These are phyloP conservation scores for Alternaria ventricosa DNA, from an alignment of 2,329 filamentous ascomycete species.

Conservation along the genomic window DNA sequence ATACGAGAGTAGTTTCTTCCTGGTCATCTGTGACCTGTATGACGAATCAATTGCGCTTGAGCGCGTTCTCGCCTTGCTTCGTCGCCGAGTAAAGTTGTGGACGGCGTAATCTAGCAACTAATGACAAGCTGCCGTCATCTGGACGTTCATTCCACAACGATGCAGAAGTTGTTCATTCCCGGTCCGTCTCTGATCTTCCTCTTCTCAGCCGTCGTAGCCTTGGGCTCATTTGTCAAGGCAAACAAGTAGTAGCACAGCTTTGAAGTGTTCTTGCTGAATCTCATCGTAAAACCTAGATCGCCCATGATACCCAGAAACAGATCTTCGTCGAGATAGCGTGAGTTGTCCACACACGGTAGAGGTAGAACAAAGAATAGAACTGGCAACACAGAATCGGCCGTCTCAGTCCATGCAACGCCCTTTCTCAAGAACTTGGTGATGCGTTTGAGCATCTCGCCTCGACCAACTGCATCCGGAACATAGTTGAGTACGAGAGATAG, in stretches of 20 bases:
- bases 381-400: constrained; percentile 52
- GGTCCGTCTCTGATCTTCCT: constrained; percentile 76
- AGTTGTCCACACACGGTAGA: constrained; percentile 86
- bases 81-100: neutral
- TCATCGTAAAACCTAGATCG: constrained; percentile 73
- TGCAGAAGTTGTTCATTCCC: constrained; percentile 87
- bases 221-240: constrained; percentile 56
- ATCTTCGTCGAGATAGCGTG: constrained; percentile 80
- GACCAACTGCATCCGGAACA: constrained; percentile 75
- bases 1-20: neutral
- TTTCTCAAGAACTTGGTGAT: constrained; percentile 42
- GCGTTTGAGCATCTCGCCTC: constrained; percentile 80
- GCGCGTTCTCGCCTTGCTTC: neutral
- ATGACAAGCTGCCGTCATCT: neutral
- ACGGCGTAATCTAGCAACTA: neutral
- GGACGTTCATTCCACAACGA: constrained; percentile 63
- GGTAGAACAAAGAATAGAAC: constrained; percentile 89
- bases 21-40: neutral
- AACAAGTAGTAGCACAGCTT: constrained; percentile 94
- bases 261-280: constrained; percentile 73
- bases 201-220: constrained; percentile 66
- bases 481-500: constrained; percentile 94
- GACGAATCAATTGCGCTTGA: neutral
- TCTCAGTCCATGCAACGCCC: constrained; percentile 7
- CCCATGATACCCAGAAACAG: constrained; percentile 76